Evolutionary conservation across 2,329 filamentous ascomycete species (phyloP).

Genomic region (Colletotrichum sansevieriae): DNA sequence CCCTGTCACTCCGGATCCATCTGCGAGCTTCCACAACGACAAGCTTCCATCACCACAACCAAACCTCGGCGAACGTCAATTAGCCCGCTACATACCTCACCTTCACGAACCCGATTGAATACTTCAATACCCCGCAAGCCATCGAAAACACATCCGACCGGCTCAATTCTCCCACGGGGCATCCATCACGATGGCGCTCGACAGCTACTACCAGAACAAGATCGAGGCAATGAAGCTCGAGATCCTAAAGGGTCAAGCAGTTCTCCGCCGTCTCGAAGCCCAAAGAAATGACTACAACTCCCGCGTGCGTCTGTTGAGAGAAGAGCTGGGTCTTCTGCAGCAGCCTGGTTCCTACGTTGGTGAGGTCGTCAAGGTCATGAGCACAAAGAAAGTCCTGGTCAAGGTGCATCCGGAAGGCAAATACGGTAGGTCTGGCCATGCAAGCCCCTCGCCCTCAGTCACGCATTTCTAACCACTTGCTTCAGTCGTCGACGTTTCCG

Average conservation of each 20-base stretch:
- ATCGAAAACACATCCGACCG: constrained; percentile 5
- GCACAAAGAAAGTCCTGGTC: constrained; percentile 98
- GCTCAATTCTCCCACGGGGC: constrained; percentile 22
- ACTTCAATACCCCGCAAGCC: not conserved
- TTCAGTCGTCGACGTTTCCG: constrained; percentile 93
- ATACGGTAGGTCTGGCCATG: constrained; percentile 79
- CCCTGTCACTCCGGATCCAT: constrained; percentile 40
- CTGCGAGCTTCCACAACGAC: constrained; percentile 40
- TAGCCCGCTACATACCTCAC: constrained; percentile 32
- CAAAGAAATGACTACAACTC: constrained; percentile 99
- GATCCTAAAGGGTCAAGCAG: constrained; percentile 98
- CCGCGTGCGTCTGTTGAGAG: constrained; percentile 90
- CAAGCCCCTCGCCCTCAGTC: not conserved
- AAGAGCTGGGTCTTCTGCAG: constrained; percentile 95
- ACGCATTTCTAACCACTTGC: constrained; percentile 10
- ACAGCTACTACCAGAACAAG: constrained; percentile 99
- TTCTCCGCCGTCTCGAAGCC: constrained; percentile 93
- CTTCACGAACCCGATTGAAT: constrained; percentile 28
- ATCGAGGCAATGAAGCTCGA: constrained; percentile 99
- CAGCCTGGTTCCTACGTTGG: constrained; percentile 98
- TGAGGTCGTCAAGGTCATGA: constrained; percentile 99
- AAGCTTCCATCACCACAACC: constrained; percentile 40
- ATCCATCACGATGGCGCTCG: constrained; percentile 87
- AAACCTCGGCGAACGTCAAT: constrained; percentile 29
- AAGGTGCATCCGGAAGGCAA: constrained; percentile 99